Evolutionary conservation across 2,329 filamentous ascomycete species (phyloP).

Genomic region (Fusarium scirpi): DNA sequence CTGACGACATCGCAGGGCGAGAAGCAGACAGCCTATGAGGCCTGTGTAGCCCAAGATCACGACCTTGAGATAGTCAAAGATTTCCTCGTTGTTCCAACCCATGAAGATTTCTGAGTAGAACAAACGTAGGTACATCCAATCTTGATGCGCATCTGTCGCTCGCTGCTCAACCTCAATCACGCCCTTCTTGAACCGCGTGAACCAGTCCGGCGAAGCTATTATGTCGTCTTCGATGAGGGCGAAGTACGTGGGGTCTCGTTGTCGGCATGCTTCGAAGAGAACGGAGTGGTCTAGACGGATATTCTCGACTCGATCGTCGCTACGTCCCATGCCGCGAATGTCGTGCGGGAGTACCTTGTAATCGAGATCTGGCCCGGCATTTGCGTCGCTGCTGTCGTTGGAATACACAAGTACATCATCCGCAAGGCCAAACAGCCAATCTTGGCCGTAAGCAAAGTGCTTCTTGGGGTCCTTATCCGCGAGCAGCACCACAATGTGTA

Average conservation of each 20-base stretch:
- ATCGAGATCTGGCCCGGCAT: constrained; percentile 11
- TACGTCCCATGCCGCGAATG: constrained; percentile 42
- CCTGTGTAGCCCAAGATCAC: constrained; percentile 47
- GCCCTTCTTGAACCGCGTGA: constrained; percentile 45
- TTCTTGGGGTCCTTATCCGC: constrained; percentile 50
- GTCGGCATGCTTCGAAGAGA: constrained; percentile 50
- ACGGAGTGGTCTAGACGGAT: constrained; percentile 52
- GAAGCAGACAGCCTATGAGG: constrained; percentile 27
- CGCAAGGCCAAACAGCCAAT: constrained; percentile 50
- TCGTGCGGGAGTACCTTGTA: constrained; percentile 39
- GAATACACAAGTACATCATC: constrained; percentile 53
- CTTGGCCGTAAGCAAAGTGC: constrained; percentile 50
- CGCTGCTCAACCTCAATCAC: constrained; percentile 47
- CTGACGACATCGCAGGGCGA: constrained; percentile 20
- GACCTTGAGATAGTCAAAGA: constrained; percentile 46
- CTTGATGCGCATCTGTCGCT: constrained; percentile 25
- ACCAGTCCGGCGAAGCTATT: constrained; percentile 53
- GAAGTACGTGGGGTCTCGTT: constrained; percentile 49
- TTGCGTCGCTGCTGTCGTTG: neutral
- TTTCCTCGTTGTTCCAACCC: constrained; percentile 55
- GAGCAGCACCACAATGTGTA: constrained; percentile 52
- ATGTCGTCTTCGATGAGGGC: constrained; percentile 55
- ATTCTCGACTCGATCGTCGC: constrained; percentile 49
- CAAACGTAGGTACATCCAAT: constrained; percentile 54
- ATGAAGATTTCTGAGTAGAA: constrained; percentile 56